Base-by-base conservation (phyloP, 495 filamentous ascomycete species). In the Echria macrotheca region DNA sequence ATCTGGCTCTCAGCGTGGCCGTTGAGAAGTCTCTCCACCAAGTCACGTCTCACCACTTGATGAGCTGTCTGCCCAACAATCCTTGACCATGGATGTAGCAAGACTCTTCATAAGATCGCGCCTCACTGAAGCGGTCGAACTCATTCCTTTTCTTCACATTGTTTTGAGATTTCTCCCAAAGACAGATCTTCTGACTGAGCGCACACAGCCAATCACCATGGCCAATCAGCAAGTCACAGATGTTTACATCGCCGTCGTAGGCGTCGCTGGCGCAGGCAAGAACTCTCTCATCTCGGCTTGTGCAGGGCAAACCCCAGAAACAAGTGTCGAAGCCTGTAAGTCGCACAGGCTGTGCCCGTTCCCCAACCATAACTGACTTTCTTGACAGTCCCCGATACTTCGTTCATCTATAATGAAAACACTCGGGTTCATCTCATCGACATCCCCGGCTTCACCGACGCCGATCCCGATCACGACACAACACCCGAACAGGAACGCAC, bases 251-350 rank as follows among this genome's bases (percentile, higher is more conserved):
- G 41, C 41, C 41, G 25, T 44, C 4, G 23, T 44, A n/a, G 41
- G 41, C 41, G 25, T 18, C 4, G 38, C 38, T 41, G 38, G 38
- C 38, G 38, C 38, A 41, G 38, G 41, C 23, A 31, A 31, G 18
- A 19, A 44, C 41, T 31, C 41, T 18, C 25, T 44, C 38, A 41
- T 41, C 38, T 41, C 38, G 38, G 25, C 18, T 44, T 44, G 17
- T 19, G 5, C 17, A 22, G 23, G 41, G 17, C 14, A 31, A n/a
- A 28, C 2, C 25, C 41, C 23, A 14, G 10, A n/a, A 22, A 22
- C 17, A 22, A 44, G 38, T 41, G 38, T 41, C 38, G 41, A 44
- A 8, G 41, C 41, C 23, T 44, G 41, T 44, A 44, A 28, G 41
- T 44, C 21, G 31, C 21, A 14, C 41, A 28, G 23, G 14, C 41